Percentiles rank a stretch among this genome's conserved stretches.
Conservation (phyloP, 177 flowering plant genomes). For the Vitis hybrid region DNA sequence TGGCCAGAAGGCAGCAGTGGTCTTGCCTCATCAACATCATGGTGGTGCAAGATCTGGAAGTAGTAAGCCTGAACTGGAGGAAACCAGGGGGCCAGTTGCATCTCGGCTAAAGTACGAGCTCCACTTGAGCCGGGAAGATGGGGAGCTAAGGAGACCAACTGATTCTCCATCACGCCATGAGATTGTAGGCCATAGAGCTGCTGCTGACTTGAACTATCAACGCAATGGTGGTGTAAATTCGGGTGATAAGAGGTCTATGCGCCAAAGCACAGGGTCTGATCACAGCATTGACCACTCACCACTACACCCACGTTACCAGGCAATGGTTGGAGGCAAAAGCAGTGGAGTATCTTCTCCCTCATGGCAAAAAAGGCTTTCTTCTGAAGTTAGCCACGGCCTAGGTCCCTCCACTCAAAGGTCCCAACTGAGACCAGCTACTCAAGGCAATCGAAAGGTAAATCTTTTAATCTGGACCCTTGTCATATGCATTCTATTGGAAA, state of each 20-base stretch:
- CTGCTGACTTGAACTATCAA: no score
- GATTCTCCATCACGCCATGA: slow-evolving; percentile 19
- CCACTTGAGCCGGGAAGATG: slow-evolving; percentile 10
- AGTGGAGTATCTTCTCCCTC: slow-evolving; percentile 40
- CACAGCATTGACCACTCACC: slow-evolving; percentile 55
- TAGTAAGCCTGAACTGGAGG: not conserved
- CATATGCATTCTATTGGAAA: not conserved
- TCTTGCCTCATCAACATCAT: not conserved
- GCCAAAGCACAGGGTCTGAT: slow-evolving; percentile 39
- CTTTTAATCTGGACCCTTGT: not conserved
- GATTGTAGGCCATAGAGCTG: not conserved
- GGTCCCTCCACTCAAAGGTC: slow-evolving; percentile 52
- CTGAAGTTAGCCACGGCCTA: slow-evolving; percentile 31
- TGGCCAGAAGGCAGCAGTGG: not conserved
- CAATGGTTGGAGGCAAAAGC: slow-evolving; percentile 34
- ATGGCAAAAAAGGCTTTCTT: slow-evolving; percentile 35
- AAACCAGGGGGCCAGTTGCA: slow-evolving; percentile 2
- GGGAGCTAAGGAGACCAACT: slow-evolving; percentile 11
- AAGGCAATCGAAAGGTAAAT: slow-evolving; percentile 50
- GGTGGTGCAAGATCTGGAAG: slow-evolving; percentile 4
- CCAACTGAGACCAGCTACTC: slow-evolving; percentile 31
- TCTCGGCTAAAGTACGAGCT: slow-evolving; percentile 10
- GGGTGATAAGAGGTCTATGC: slow-evolving; percentile 29
- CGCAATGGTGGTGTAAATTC: slow-evolving; percentile 11
- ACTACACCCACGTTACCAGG: slow-evolving; percentile 41